A percentile compares a stretch with the other conserved stretches of the same genome.
Evolutionary conservation across 2,329 filamentous ascomycete species (phyloP).

Genomic region (Trichoderma lentiforme): DNA sequence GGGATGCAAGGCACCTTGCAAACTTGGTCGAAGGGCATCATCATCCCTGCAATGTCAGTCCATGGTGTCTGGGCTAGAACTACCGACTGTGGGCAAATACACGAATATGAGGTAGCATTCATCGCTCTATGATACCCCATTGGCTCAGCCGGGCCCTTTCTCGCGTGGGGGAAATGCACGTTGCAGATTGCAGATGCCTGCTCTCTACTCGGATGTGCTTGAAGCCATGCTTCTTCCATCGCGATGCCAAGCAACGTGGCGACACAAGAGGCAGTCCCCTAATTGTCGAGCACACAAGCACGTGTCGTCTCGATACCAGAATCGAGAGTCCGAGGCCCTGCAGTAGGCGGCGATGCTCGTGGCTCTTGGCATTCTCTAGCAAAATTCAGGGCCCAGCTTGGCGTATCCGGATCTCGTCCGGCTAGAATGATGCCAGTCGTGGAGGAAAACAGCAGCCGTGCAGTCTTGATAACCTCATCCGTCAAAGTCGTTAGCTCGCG

Average conservation of each 20-base stretch:
- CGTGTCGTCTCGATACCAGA: not conserved
- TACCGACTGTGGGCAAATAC: not conserved
- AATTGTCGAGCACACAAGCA: not conserved
- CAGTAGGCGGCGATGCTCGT: not conserved
- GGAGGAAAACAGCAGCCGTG: not conserved
- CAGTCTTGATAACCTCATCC: not conserved
- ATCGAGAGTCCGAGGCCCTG: not conserved
- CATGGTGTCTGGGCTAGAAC: not conserved
- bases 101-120: not conserved
- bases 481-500: not conserved
- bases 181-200: not conserved
- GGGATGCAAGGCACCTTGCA: constrained; percentile 2
- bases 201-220: not conserved
- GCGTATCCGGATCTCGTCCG: not conserved
- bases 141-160: not conserved
- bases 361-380: not conserved
- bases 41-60: not conserved
- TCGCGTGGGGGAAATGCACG: not conserved
- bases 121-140: not conserved
- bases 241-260: not conserved
- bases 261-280: not conserved
- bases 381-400: not conserved
- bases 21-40: not conserved
- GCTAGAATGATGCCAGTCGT: not conserved
- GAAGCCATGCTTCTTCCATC: not conserved